These are phyloP conservation scores for Cutaneotrichosporon sp. DNA, from an alignment of 1,284 basidiomycete species.

Conservation along the genomic window DNA sequence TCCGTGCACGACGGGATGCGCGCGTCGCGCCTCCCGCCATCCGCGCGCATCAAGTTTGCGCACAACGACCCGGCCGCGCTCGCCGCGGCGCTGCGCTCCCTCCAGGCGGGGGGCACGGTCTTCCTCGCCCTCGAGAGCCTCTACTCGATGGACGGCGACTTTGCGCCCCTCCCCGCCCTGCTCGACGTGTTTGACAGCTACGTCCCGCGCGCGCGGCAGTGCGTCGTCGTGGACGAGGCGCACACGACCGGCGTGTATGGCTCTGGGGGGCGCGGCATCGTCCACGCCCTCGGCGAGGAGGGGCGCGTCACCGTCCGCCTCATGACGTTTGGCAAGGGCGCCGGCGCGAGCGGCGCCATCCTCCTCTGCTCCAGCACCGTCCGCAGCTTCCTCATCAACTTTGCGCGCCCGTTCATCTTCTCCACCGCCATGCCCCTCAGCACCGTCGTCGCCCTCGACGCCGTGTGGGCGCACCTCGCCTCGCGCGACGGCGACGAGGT, in stretches of 20 bases:
- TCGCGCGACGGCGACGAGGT: slow-evolving; percentile 66
- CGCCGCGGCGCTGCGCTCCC: slow-evolving; percentile 25
- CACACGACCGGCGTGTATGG: slow-evolving; percentile 81
- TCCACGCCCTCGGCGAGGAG: slow-evolving; percentile 37
- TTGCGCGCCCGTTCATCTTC: slow-evolving; percentile 87
- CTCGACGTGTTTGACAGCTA: slow-evolving; percentile 57
- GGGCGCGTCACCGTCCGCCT: slow-evolving; percentile 55
- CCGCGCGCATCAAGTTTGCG: slow-evolving; percentile 59
- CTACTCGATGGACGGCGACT: slow-evolving; percentile 95
- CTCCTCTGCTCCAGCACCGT: slow-evolving; percentile 71
- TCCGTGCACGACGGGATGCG: slow-evolving; percentile 88
- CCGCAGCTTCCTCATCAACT: slow-evolving; percentile 85
- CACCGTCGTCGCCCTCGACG: slow-evolving; percentile 71
- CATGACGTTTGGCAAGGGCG: slow-evolving; percentile 68
- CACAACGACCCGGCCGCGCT: slow-evolving; percentile 68
- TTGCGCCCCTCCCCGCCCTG: slow-evolving; percentile 72
- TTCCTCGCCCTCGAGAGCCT: slow-evolving; percentile 79
- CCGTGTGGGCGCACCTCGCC: slow-evolving; percentile 75
- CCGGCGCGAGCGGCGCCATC: slow-evolving; percentile 76
- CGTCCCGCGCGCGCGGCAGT: slow-evolving; percentile 52
- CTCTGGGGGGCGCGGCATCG: slow-evolving; percentile 62
- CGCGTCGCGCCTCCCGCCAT: slow-evolving; percentile 61
- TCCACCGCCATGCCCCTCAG: slow-evolving; percentile 77
- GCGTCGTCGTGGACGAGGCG: slow-evolving; percentile 72
- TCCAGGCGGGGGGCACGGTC: slow-evolving; percentile 21